These are phyloP conservation scores for Komagataella populi DNA, from an alignment of 805 yeast genomes.

Conservation along the genomic window DNA sequence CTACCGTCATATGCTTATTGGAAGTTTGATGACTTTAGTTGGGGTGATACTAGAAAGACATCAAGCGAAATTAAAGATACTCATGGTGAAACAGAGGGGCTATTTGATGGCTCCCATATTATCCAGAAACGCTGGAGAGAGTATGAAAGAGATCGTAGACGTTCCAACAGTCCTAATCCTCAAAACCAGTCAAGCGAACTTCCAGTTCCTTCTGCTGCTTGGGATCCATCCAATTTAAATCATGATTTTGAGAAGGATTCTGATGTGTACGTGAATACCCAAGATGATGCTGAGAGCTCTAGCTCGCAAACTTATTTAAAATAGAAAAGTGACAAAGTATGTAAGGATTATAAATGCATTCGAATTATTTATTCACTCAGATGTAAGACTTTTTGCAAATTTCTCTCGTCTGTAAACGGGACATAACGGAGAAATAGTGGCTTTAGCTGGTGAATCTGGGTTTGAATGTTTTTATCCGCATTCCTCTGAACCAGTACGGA, in stretches of 20 bases:
- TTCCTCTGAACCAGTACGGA: background rate
- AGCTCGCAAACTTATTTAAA: background rate
- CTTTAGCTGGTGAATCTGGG: background rate
- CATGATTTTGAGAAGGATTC: background rate
- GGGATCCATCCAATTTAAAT: slow-evolving; percentile 1
- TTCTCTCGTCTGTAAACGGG: background rate
- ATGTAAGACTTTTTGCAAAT: background rate
- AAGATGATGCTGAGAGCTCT: background rate
- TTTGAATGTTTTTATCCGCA: background rate
- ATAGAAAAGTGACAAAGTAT: background rate
- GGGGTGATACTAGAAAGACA: slow-evolving; percentile 92
- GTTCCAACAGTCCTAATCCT: background rate
- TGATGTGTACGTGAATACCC: background rate
- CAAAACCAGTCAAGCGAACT: background rate
- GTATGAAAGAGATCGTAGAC: slow-evolving; percentile 54
- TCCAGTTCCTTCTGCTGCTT: slow-evolving; percentile 1
- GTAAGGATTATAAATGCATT: background rate
- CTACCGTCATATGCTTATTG: slow-evolving; percentile 81
- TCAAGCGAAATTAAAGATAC: slow-evolving; percentile 53
- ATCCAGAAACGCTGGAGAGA: slow-evolving; percentile 93
- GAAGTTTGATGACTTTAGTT: slow-evolving; percentile 92
- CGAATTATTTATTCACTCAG: background rate
- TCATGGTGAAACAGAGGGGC: slow-evolving; percentile 64
- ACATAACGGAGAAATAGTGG: background rate
- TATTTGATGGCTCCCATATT: slow-evolving; percentile 83